Base-by-base conservation (phyloP, 805 yeast species). In the Barnettozyma botsteinii region DNA sequence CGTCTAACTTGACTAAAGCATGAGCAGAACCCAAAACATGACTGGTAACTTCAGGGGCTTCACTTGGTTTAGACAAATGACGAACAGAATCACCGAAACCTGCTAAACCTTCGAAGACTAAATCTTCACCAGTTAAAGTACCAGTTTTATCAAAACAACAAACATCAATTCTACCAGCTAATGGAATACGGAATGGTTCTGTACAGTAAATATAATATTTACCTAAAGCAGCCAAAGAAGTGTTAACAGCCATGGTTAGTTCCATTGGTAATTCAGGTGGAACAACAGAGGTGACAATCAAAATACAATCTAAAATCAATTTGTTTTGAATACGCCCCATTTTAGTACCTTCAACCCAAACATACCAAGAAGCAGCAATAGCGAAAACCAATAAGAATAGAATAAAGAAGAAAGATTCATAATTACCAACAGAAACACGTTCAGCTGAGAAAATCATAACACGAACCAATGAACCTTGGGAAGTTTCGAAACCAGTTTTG, bases 191-290 rank as follows among this genome's bases (percentile, higher is more conserved):
- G 71, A 93, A 93, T 14, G 98, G 98, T 64, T 93, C 98, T 31
- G 98, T 93, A 71, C 98, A 93, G 69, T 84, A 93, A 47, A 93
- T 81, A 61, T 81, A 89, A 61, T 73, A 81, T 64, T 93, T 93
- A 53, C 84, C 79, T 49, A 93, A 72, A 3, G 97, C 88, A 43
- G 88, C 78, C 60, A 93, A 71, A 7, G 98, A 89, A 28, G 85
- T 74, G 65, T 93, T 93, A 30, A 93, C 98, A 45, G 98, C 98
- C 91, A 93, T 82, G 12, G 98, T 93, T 54, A 93, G 75, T 69
- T 93, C 98, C 98, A 93, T 93, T 43, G 98, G 98, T 52, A 93
- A 74, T 67, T 93, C 98, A 31, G 98, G 98, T 27, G 98, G 98
- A 30, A 93, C 98, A 48, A 93, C 98, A 37, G 98, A 89, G 15